Conservation (phyloP, 768 basidiomycete species). For the Pisolithus microcarpus region DNA sequence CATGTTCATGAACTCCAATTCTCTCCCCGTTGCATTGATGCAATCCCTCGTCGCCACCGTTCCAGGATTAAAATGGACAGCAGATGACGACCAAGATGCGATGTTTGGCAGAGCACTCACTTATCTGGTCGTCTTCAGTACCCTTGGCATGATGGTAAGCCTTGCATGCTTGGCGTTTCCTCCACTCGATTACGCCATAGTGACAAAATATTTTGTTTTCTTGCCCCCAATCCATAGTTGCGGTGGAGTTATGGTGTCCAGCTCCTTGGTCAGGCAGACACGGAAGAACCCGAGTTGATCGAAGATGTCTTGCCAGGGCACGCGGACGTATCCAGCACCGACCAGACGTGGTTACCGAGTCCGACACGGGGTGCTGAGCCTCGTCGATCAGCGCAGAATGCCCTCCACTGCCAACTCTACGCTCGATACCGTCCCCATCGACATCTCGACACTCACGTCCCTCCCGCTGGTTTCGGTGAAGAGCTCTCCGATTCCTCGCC, state of each 20-base stretch:
- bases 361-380: not conserved
- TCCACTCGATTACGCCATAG: not conserved
- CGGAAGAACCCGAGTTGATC: slow-evolving; percentile 6
- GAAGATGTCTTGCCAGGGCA: not conserved
- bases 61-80: slow-evolving; percentile 72
- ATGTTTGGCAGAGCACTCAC: slow-evolving; percentile 90
- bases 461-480: slow-evolving; percentile 12
- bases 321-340: not conserved
- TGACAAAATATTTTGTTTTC: not conserved
- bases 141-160: slow-evolving; percentile 90
- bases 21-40: slow-evolving; percentile 91
- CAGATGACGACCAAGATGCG: slow-evolving; percentile 72
- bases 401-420: not conserved
- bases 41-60: slow-evolving; percentile 83
- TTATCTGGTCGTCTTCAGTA: slow-evolving; percentile 88
- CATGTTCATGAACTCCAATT: slow-evolving; percentile 94
- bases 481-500: slow-evolving; percentile 1
- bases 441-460: not conserved
- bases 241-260: slow-evolving; percentile 94
- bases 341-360: not conserved
- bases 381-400: not conserved
- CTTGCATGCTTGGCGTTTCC: not conserved
- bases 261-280: slow-evolving; percentile 57
- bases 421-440: not conserved
- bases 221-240: slow-evolving; percentile 37